Base-by-base conservation (phyloP, 805 yeast species). In the Ogataea nonfermentans region DNA sequence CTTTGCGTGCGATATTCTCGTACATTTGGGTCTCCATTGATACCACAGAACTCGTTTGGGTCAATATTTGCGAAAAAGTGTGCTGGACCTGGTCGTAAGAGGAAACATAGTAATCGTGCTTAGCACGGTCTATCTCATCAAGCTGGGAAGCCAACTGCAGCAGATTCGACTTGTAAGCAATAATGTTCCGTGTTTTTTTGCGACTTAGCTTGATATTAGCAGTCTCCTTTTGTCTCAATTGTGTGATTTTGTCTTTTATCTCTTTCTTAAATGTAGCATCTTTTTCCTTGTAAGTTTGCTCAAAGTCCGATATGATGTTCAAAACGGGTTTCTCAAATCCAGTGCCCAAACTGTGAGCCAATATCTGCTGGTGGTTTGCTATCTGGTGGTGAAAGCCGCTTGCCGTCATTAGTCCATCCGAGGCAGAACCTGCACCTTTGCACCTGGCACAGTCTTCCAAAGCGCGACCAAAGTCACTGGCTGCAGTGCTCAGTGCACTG, bases 1-100 rank as follows among this genome's bases (percentile, higher is more conserved):
- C 93, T 55, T 88, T 88, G 41, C 78, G 70, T 0, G 95, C 95
- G 15, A 88, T 78, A 19, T 84, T 81, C 53, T 85, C 95, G 51
- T 77, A 79, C 13, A 87, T 78, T 52, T 86, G 93, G 12, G 88
- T 78, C 56, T 88, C 91, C 2, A 93, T 90, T 35, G 87, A 66
- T 2, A 86, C 80, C 4, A 84, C 67, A 1, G 83, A 71, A 1
- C 87, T 82, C 2, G 86, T 71, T 37, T 71, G 68, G 13, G 63
- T 59, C 32, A 84, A 67, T 4, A 85, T 65, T 17, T 68, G 63
- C 17, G 67, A 65, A 27, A 83, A 78, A n/a, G 84, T 73, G 24
- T 74, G 72, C 49, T 83, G 81, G 6, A 84, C 78, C 47, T 80
- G 64, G 8, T 73, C 72, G 53, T 74, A 79, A 13, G 84, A 71